Evolutionary conservation across 2,329 filamentous ascomycete species (phyloP).

Genomic region (Aspergillus nomiae): DNA sequence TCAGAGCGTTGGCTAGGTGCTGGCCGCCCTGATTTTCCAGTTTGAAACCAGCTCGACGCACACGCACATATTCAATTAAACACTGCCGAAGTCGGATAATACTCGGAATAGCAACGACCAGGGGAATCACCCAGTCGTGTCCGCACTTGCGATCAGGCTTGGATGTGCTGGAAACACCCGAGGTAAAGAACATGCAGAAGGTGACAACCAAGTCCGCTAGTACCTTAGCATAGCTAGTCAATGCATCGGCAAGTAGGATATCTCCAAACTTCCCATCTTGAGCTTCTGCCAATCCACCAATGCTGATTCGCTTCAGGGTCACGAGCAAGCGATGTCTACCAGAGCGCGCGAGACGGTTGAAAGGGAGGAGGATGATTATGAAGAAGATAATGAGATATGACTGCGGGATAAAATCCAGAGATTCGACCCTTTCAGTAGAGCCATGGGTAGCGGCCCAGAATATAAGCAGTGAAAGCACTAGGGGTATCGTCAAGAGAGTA

Average conservation of each 20-base stretch:
- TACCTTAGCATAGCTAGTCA: slow-evolving; percentile 94
- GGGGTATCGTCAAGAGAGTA: slow-evolving; percentile 70
- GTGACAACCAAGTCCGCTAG: slow-evolving; percentile 86
- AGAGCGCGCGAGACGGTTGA: slow-evolving; percentile 66
- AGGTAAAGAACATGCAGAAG: slow-evolving; percentile 84
- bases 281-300: slow-evolving; percentile 83
- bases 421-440: slow-evolving; percentile 67
- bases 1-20: slow-evolving; percentile 89
- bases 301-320: slow-evolving; percentile 73
- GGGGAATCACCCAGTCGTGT: slow-evolving; percentile 74
- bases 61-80: slow-evolving; percentile 80
- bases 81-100: slow-evolving; percentile 89
- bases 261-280: slow-evolving; percentile 94
- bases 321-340: slow-evolving; percentile 76
- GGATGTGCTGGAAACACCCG: slow-evolving; percentile 71
- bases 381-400: slow-evolving; percentile 74
- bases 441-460: slow-evolving; percentile 84
- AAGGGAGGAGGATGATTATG: slow-evolving; percentile 70
- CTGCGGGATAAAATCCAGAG: slow-evolving; percentile 84
- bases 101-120: slow-evolving; percentile 81
- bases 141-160: slow-evolving; percentile 81
- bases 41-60: slow-evolving; percentile 55
- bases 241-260: slow-evolving; percentile 85
- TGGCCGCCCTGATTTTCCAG: slow-evolving; percentile 73
- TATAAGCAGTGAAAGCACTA: slow-evolving; percentile 69